Evolutionary conservation across 352 stramenopile species (phyloP).

Genomic region (Globisporangium lucens): DNA sequence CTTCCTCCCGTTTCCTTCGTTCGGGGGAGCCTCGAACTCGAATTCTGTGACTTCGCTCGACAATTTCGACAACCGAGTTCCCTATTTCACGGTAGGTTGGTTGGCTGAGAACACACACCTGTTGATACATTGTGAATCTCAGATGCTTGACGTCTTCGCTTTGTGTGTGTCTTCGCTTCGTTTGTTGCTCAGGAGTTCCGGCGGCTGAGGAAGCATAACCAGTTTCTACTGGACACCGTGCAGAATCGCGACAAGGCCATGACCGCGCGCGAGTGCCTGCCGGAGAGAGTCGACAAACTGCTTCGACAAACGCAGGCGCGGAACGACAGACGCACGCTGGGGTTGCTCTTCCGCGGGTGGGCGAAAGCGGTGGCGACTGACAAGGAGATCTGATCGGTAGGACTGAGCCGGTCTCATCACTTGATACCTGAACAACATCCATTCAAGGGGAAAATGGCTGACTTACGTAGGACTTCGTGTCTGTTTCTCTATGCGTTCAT

Average conservation of each 20-base stretch:
- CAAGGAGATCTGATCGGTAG: constrained; percentile 42
- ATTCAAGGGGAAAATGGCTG: background rate
- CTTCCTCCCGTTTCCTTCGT: constrained; percentile 35
- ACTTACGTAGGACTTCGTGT: background rate
- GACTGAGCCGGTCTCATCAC: background rate
- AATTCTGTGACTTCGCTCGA: constrained; percentile 3
- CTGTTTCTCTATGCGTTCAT: background rate
- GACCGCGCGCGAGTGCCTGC: constrained; percentile 38
- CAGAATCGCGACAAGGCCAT: constrained; percentile 47
- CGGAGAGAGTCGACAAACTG: constrained; percentile 41
- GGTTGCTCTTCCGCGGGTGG: constrained; percentile 53
- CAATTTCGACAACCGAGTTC: constrained; percentile 40
- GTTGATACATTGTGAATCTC: background rate
- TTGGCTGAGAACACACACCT: background rate
- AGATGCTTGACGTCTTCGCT: too few relatives aligned
- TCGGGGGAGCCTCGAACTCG: constrained; percentile 9
- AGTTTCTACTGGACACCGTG: constrained; percentile 47
- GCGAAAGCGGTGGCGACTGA: constrained; percentile 30
- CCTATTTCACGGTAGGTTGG: constrained; percentile 51
- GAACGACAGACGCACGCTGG: constrained; percentile 19
- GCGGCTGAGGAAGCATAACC: constrained; percentile 43
- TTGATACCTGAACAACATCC: background rate
- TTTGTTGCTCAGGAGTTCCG: constrained; percentile 47
- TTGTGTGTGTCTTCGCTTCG: background rate
- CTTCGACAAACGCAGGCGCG: constrained; percentile 21